Base-by-base conservation (phyloP, 179 eudicot species). In the Silene coronaria region DNA sequence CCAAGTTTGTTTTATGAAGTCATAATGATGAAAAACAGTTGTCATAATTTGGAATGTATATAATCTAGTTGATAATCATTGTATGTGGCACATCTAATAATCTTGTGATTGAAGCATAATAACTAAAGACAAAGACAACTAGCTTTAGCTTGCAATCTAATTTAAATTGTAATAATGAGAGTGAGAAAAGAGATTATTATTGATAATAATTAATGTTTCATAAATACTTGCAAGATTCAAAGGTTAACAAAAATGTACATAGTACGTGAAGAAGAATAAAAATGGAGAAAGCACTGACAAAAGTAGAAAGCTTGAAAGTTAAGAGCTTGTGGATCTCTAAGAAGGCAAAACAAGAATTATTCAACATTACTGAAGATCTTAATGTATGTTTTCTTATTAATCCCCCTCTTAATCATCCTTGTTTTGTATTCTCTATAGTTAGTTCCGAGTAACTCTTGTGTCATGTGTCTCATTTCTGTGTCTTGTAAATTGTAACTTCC, bases 231-330 rank as follows among this genome's bases (percentile, higher is more conserved):
- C 0, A 8, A 36, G 23, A 26, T 3, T 9, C 3, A 36, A 3
- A n/a, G 7, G 9, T 30, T 16, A 32, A 16, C 32, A 62, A 6
- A 13, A 2, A n/a, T 12, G 5, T 11, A 36, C 67, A 13, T 9
- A 19, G 16, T 22, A 27, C 8, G 16, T 17, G n/a, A 14, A 34
- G 27, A 17, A 38, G 63, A 62, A 27, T 61, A 7, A 60, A 16
- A 45, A 83, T 80, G 86, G 81, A 83, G 82, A 78, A 83, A 70
- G 82, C 82, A 68, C 13, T 80, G 27, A 75, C 81, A 42, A 78
- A 71, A 53, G 81, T 79, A 3, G 78, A 73, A 46, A 78, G 81
- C 66, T 73, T 81, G 61, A 81, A 81, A 64, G 76, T 64, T 36
- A 84, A 84, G 46, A 75, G 76, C 9, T 5, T 72, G 14, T 83